These are phyloP conservation scores for Umbelopsis vinacea DNA, from an alignment of 192 early-diverging fungal species.

Conservation along the genomic window DNA sequence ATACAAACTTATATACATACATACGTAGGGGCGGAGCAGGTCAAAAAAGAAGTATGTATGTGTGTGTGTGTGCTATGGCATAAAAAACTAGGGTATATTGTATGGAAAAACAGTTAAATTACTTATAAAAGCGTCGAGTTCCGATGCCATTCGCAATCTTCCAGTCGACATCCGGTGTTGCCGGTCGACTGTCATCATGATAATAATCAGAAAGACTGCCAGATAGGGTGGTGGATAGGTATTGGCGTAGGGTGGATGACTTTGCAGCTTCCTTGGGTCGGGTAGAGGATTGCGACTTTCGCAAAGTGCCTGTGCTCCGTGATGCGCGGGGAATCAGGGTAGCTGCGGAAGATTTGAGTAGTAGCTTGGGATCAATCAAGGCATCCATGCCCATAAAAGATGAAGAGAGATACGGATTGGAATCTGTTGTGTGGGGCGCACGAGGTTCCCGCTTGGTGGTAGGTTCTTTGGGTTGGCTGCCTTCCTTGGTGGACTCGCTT, in stretches of 20 bases:
- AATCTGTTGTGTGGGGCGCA: background rate
- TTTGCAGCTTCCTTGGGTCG: background rate
- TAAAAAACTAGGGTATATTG: constrained; percentile 3
- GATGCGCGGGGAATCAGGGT: background rate
- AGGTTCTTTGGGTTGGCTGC: background rate
- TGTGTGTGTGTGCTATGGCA: background rate
- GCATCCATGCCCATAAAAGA: constrained; percentile 10
- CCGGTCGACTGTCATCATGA: constrained; percentile 8
- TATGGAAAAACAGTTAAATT: background rate
- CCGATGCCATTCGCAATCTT: constrained; percentile 17
- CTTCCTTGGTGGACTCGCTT: background rate
- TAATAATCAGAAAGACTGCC: background rate
- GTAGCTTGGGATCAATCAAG: background rate
- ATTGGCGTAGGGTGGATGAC: background rate
- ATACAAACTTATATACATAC: background rate
- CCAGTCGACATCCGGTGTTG: constrained; percentile 1
- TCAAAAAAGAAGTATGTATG: background rate
- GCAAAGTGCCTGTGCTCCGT: background rate
- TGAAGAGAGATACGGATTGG: constrained; percentile 14
- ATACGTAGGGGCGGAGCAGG: background rate
- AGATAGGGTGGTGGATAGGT: background rate
- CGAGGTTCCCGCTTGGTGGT: background rate
- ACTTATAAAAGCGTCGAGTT: constrained; percentile 18
- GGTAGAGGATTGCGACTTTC: background rate
- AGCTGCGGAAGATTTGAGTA: background rate